These are phyloP conservation scores for Penstemon eatonii DNA, from an alignment of 257 asterid species.

Conservation along the genomic window DNA sequence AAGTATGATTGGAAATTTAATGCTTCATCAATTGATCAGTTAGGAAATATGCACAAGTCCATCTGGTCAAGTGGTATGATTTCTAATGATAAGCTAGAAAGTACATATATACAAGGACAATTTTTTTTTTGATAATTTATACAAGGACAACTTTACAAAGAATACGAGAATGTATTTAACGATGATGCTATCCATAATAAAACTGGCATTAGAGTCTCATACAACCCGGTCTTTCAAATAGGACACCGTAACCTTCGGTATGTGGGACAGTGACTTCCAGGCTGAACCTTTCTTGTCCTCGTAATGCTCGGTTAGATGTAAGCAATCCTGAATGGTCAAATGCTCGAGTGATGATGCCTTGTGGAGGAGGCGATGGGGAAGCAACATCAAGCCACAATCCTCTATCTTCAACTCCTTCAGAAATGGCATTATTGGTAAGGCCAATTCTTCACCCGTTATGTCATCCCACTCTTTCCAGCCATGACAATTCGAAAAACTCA, in stretches of 20 bases:
- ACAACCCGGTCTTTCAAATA: not conserved
- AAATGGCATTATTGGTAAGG: constrained; percentile 15
- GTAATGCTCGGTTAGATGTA: not conserved
- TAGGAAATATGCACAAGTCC: too few species aligned
- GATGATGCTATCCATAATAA: not conserved
- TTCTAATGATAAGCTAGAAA: too few species aligned
- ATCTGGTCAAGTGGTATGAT: too few species aligned
- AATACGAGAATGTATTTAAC: too few species aligned
- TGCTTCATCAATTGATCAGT: too few species aligned
- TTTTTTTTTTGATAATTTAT: too few species aligned
- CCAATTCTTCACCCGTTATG: constrained; percentile 9
- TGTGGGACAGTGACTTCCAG: not conserved
- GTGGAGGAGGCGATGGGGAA: not conserved
- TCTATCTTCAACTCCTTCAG: not conserved
- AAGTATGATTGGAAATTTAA: too few species aligned
- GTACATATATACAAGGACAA: too few species aligned
- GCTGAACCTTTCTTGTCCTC: not conserved
- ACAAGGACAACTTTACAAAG: too few species aligned
- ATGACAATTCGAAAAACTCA: constrained; percentile 10
- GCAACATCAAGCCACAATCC: not conserved
- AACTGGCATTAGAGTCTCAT: not conserved
- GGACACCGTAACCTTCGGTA: not conserved
- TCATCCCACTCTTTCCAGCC: constrained; percentile 34
- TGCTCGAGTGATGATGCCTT: constrained; percentile 4
- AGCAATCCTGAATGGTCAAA: not conserved